A percentile compares a stretch with the other conserved stretches of the same genome.
Conservation (phyloP, 2,329 filamentous ascomycete species). For the Trichocomaceae sp. region DNA sequence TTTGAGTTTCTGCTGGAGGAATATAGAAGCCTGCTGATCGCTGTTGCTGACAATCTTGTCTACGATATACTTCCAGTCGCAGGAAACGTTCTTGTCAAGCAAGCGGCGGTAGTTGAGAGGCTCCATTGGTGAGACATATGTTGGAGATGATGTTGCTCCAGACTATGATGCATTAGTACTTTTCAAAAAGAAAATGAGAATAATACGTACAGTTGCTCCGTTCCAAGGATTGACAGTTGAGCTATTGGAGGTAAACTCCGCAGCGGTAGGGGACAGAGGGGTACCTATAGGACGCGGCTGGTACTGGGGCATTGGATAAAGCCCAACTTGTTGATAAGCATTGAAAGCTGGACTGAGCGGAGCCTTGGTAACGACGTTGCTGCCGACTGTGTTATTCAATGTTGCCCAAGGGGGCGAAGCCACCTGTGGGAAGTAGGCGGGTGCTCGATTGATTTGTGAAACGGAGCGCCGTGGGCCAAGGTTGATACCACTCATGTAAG, state of each 20-base stretch:
- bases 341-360: conserved; percentile 25
- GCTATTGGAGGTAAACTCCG: conserved; percentile 58
- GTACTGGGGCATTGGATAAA: conserved; percentile 38
- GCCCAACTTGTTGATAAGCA: conserved; percentile 29
- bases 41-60: conserved; percentile 99
- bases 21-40: conserved; percentile 97
- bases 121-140: conserved; percentile 79
- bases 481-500: conserved; percentile 22
- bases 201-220: conserved; percentile 48
- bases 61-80: conserved; percentile 99
- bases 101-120: conserved; percentile 94
- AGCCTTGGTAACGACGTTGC: conserved; percentile 20
- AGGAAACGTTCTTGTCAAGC: conserved; percentile 90
- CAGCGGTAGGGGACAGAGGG: conserved; percentile 64
- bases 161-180: conserved; percentile 20
- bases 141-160: conserved; percentile 54
- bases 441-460: conserved; percentile 27
- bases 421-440: conserved; percentile 28
- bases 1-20: conserved; percentile 97
- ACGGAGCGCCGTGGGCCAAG: conserved; percentile 24
- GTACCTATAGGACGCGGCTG: conserved; percentile 56
- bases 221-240: conserved; percentile 25
- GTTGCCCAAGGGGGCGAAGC: conserved; percentile 29
- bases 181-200: neutral
- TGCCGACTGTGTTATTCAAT: conserved; percentile 22